Conservation (phyloP, 768 basidiomycete genomes). For the Lanmaoa rubissima region DNA sequence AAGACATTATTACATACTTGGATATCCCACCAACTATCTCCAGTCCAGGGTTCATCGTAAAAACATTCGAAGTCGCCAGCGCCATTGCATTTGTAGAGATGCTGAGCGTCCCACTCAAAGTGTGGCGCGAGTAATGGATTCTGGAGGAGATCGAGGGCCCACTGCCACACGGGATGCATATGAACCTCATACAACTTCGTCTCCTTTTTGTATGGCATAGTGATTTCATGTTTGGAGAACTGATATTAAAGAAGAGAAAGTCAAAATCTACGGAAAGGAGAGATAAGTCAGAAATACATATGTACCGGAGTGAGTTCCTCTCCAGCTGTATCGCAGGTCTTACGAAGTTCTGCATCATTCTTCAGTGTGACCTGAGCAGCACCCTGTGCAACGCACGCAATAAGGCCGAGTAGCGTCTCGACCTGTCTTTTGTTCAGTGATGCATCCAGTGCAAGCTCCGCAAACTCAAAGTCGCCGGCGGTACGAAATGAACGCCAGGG, state of each 20-base stretch:
- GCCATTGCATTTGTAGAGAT: conserved; percentile 29
- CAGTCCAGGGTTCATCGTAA: conserved; percentile 40
- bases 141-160: conserved; percentile 27
- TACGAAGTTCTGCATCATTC: conserved; percentile 17
- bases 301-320: conserved; percentile 6
- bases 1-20: conserved; percentile 29
- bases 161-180: conserved; percentile 25
- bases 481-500: conserved; percentile 34
- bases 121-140: conserved; percentile 23
- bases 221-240: conserved; percentile 16
- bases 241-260: neutral
- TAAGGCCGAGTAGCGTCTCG: conserved; percentile 19
- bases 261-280: neutral
- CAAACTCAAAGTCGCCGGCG: conserved; percentile 31
- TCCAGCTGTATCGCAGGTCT: conserved; percentile 16
- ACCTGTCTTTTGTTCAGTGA: conserved; percentile 18
- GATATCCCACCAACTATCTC: conserved; percentile 34
- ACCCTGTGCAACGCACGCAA: conserved; percentile 3
- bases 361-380: conserved; percentile 16
- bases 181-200: conserved; percentile 19
- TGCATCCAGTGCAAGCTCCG: conserved; percentile 23
- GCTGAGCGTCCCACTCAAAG: conserved; percentile 35
- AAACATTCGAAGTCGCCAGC: conserved; percentile 25
- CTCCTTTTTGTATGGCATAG: conserved; percentile 18
- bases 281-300: neutral